Evolutionary conservation across 306 rosid genomes (phyloP).

Genomic region (Cercis canadensis): DNA sequence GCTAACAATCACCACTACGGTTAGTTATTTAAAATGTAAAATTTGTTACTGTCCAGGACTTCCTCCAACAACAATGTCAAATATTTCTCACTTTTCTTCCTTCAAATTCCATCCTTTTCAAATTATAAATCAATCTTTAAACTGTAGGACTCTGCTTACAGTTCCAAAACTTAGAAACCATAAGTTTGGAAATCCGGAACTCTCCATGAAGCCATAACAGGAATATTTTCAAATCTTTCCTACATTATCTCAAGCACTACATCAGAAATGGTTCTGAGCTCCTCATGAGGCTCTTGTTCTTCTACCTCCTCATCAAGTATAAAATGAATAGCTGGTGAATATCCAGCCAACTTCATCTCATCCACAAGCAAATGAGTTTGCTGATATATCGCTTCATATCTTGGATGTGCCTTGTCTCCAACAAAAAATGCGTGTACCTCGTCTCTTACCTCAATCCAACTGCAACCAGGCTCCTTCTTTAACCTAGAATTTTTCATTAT

Average conservation of each 20-base stretch:
- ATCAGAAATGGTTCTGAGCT: slow-evolving; percentile 4
- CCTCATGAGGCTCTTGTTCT: slow-evolving; percentile 47
- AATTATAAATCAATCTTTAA: neutral
- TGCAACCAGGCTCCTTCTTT: slow-evolving; percentile 92
- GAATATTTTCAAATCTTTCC: slow-evolving; percentile 7
- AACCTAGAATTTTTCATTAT: slow-evolving; percentile 64
- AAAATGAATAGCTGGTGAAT: slow-evolving; percentile 47
- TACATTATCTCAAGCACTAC: slow-evolving; percentile 27
- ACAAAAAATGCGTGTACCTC: slow-evolving; percentile 81
- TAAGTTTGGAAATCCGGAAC: neutral
- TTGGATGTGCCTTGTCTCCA: slow-evolving; percentile 88
- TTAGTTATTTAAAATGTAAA: no score
- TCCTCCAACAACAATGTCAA: no score
- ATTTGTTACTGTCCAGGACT: no score
- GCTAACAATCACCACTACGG: no score
- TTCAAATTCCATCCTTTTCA: neutral
- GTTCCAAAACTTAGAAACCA: neutral
- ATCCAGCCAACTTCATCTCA: slow-evolving; percentile 73
- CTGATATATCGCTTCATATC: slow-evolving; percentile 65
- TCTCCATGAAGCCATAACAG: slow-evolving; percentile 9
- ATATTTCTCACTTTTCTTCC: neutral
- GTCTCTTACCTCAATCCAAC: slow-evolving; percentile 91
- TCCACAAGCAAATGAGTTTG: slow-evolving; percentile 58
- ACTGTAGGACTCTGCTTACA: neutral
- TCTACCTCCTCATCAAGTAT: slow-evolving; percentile 52